Percentiles rank a stretch among this genome's conserved stretches.
Conservation (phyloP, 192 early-diverging fungal genomes). For the Jimgerdemannia lactiflua region DNA sequence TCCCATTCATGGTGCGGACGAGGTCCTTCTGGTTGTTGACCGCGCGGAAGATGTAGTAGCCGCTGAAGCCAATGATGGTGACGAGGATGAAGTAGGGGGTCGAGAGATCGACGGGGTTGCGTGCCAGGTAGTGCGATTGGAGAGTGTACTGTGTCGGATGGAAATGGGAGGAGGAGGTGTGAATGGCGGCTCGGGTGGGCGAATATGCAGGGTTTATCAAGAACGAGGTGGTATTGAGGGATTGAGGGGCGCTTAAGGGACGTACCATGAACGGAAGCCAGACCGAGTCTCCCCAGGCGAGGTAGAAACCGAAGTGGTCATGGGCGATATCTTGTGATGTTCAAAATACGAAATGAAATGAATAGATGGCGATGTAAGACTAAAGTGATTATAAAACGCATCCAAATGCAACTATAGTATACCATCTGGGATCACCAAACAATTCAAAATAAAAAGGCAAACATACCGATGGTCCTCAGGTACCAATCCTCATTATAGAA, state of each 20-base stretch:
- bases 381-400: too few species aligned
- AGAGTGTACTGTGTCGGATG: slow-evolving; percentile 58
- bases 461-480: slow-evolving; percentile 66
- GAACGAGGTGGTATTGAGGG: too few species aligned
- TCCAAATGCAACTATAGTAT: too few species aligned
- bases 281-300: slow-evolving; percentile 79
- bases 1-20: slow-evolving; percentile 63
- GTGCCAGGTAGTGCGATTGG: slow-evolving; percentile 75
- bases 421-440: not conserved
- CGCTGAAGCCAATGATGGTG: slow-evolving; percentile 52
- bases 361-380: not conserved
- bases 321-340: slow-evolving; percentile 63
- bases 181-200: too few species aligned
- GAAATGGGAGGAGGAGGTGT: not conserved
- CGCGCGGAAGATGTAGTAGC: slow-evolving; percentile 79
- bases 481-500: slow-evolving; percentile 88
- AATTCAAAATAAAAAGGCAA: not conserved
- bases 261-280: slow-evolving; percentile 74
- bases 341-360: slow-evolving; percentile 2
- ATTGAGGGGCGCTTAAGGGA: too few species aligned
- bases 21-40: slow-evolving; percentile 83
- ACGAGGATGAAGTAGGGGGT: slow-evolving; percentile 46
- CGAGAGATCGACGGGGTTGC: slow-evolving; percentile 67
- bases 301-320: slow-evolving; percentile 86
- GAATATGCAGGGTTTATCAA: too few species aligned